phyloP scores from a whole-genome alignment of 345 rosid species.

The Noccaea bulbosa region DNA sequence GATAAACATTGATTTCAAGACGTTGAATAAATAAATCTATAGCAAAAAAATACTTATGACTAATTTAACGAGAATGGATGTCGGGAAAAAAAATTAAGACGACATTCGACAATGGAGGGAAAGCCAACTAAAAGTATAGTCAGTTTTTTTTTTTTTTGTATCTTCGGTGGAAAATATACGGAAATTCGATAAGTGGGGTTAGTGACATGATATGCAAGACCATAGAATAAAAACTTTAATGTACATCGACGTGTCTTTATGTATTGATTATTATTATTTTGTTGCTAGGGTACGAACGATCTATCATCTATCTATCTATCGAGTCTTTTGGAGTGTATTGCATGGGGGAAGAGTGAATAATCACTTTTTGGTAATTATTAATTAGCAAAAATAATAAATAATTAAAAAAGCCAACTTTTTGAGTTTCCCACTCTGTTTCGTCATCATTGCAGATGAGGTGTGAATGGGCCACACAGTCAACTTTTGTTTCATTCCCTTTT shows the following conservation, averaged over 20 bases:
- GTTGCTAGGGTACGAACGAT: conserved; percentile 25
- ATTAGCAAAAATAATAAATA: conserved; percentile 19
- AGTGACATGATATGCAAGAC: conserved; percentile 32
- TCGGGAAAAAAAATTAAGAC: neutral
- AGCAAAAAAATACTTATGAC: neutral
- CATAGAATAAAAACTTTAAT: conserved; percentile 27
- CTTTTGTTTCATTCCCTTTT: conserved; percentile 45
- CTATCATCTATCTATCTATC: conserved; percentile 41
- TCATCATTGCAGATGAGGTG: conserved; percentile 52
- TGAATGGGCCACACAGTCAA: conserved; percentile 40
- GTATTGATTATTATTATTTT: neutral
- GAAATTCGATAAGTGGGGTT: conserved; percentile 37
- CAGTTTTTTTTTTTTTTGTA: no score
- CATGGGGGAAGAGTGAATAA: conserved; percentile 43
- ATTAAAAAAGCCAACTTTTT: conserved; percentile 29
- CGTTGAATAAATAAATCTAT: neutral
- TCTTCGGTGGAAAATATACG: conserved; percentile 30
- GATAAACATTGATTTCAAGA: conserved; percentile 1
- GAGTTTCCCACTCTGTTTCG: conserved; percentile 43
- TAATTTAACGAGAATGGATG: conserved; percentile 10
- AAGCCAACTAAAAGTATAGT: conserved; percentile 7
- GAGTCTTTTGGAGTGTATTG: conserved; percentile 45
- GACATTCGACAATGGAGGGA: conserved; percentile 21
- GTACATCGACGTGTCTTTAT: conserved; percentile 39
- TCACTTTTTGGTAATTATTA: conserved; percentile 29